A percentile compares a stretch with the other conserved stretches of the same genome.
Conservation (phyloP, 2,329 filamentous ascomycete species). For the Claviceps humidiphila region DNA sequence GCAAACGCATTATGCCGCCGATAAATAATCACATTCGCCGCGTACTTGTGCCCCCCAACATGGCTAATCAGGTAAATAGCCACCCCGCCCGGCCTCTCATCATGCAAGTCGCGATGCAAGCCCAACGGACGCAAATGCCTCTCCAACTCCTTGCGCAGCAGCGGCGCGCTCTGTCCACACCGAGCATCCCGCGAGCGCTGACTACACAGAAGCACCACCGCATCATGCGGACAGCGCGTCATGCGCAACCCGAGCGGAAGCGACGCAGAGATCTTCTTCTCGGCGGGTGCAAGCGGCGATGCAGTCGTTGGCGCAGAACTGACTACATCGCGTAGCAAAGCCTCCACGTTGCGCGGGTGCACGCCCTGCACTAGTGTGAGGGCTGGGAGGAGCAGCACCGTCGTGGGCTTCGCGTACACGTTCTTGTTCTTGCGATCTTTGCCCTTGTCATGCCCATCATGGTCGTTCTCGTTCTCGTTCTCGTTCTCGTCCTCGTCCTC, state of each 20-base stretch:
- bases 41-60: constrained; percentile 93
- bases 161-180: constrained; percentile 84
- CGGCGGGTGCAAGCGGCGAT: constrained; percentile 35
- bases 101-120: constrained; percentile 74
- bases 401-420: constrained; percentile 54
- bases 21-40: constrained; percentile 89
- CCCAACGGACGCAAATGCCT: constrained; percentile 75
- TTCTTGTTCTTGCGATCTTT: too few relatives aligned
- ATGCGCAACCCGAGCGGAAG: constrained; percentile 16
- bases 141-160: constrained; percentile 80
- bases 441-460: constrained; percentile 31
- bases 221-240: constrained; percentile 61
- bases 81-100: constrained; percentile 80
- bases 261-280: constrained; percentile 1
- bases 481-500: not conserved
- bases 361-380: constrained; percentile 78
- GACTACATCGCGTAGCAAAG: constrained; percentile 59
- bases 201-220: constrained; percentile 84
- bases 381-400: constrained; percentile 69
- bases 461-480: not conserved
- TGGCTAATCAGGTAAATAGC: constrained; percentile 95
- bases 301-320: constrained; percentile 61
- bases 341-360: constrained; percentile 57
- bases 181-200: constrained; percentile 89
- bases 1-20: constrained; percentile 47